These are phyloP conservation scores for Rhipidocladum racemiflorum DNA, from an alignment of 176 grass and related monocot genomes.

Conservation along the genomic window DNA sequence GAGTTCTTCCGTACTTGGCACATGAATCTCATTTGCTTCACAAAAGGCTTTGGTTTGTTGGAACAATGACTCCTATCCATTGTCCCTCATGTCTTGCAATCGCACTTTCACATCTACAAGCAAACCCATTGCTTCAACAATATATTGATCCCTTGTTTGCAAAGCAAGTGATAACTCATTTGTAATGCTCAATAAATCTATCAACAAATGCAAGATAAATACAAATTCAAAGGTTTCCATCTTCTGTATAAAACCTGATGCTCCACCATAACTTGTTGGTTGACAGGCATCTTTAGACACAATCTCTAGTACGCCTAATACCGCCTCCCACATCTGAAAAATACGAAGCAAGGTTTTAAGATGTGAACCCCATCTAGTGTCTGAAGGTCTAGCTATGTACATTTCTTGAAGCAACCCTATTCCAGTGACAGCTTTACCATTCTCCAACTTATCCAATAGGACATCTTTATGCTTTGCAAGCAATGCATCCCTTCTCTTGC, in stretches of 20 bases:
- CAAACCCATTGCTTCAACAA: too few species aligned
- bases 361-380: too few species aligned
- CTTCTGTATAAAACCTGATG: background rate
- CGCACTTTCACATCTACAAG: too few species aligned
- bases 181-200: too few species aligned
- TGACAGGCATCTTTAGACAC: background rate
- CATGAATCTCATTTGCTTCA: too few species aligned
- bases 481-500: background rate
- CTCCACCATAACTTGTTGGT: background rate
- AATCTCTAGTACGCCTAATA: background rate
- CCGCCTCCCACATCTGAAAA: background rate
- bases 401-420: background rate
- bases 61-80: too few species aligned
- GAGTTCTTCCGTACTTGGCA: too few species aligned
- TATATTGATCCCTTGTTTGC: too few species aligned
- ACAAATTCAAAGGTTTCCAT: background rate
- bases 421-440: background rate
- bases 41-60: too few species aligned
- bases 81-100: too few species aligned
- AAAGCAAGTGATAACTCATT: too few species aligned
- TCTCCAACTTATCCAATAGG: background rate
- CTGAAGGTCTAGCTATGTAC: too few species aligned
- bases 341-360: background rate
- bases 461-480: slow-evolving; percentile 2
- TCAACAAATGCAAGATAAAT: background rate